A percentile compares a stretch with the other conserved stretches of the same genome.
These are phyloP conservation scores for Aspergillus sparsus DNA, from an alignment of 495 filamentous ascomycete species.

Conservation along the genomic window DNA sequence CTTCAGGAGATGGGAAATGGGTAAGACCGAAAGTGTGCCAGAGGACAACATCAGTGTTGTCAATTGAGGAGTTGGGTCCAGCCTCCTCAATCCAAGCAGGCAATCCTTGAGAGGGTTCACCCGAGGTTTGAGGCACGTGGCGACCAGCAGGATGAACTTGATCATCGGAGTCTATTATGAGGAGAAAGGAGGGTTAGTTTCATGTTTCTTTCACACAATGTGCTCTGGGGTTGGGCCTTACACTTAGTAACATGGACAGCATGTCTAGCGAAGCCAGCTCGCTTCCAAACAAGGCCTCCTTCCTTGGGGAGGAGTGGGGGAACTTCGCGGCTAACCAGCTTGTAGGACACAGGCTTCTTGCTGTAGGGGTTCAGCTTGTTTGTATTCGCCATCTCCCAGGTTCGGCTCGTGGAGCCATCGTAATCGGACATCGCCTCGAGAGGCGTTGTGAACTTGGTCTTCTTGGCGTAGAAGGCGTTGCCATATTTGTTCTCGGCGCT, in stretches of 20 bases:
- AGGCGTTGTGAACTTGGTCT: slow-evolving; percentile 76
- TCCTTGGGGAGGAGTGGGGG: slow-evolving; percentile 79
- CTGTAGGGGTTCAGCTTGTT: slow-evolving; percentile 83
- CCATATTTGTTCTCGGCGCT: slow-evolving; percentile 85
- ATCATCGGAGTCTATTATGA: slow-evolving; percentile 66
- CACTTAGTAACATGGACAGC: slow-evolving; percentile 92
- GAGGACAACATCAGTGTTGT: slow-evolving; percentile 84
- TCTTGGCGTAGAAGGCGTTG: slow-evolving; percentile 92
- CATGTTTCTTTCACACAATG: too few relatives aligned
- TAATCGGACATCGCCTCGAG: slow-evolving; percentile 79
- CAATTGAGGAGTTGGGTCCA: slow-evolving; percentile 69
- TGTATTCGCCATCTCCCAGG: slow-evolving; percentile 90
- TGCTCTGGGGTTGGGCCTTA: slow-evolving; percentile 45
- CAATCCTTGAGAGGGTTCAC: slow-evolving; percentile 75
- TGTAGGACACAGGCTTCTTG: slow-evolving; percentile 85
- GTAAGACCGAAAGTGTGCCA: slow-evolving; percentile 97
- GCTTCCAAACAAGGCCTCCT: slow-evolving; percentile 87
- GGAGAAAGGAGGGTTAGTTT: too few relatives aligned
- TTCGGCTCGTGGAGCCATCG: slow-evolving; percentile 72
- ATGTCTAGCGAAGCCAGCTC: slow-evolving; percentile 87
- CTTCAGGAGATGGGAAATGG: slow-evolving; percentile 90
- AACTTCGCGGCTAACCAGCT: slow-evolving; percentile 85
- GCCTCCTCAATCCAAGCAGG: slow-evolving; percentile 75
- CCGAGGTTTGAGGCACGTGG: slow-evolving; percentile 91
- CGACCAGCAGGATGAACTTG: slow-evolving; percentile 91